Conservation (phyloP, 2,329 filamentous ascomycete species). For the Colletotrichum melonis region DNA sequence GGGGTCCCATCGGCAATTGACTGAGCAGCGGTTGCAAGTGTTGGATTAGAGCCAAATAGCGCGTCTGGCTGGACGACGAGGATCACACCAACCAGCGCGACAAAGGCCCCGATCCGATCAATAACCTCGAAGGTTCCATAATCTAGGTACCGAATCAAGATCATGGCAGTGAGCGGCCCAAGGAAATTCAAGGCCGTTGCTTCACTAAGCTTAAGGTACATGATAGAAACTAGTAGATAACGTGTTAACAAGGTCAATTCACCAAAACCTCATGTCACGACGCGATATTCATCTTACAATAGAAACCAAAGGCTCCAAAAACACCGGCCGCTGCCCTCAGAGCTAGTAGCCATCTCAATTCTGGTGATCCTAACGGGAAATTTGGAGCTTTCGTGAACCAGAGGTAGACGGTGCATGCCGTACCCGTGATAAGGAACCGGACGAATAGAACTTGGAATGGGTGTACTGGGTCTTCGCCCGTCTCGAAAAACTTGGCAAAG, state of each 20-base stretch:
- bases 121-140: constrained; percentile 16
- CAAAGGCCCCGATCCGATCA: constrained; percentile 10
- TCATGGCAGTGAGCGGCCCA: constrained; percentile 23
- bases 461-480: constrained; percentile 17
- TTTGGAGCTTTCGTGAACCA: constrained; percentile 1
- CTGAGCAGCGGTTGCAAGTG: background rate
- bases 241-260: background rate
- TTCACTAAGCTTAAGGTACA: constrained; percentile 29
- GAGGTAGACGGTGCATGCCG: background rate
- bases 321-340: constrained; percentile 19
- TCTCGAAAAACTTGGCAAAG: constrained; percentile 23
- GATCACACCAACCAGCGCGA: constrained; percentile 20
- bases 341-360: constrained; percentile 14
- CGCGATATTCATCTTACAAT: constrained; percentile 6
- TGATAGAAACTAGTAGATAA: constrained; percentile 13
- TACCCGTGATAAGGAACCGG: constrained; percentile 25
- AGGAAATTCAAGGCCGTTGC: constrained; percentile 30
- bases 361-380: background rate
- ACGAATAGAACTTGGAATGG: constrained; percentile 30
- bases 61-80: constrained; percentile 24
- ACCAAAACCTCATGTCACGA: background rate
- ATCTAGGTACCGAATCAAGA: constrained; percentile 20
- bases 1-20: background rate
- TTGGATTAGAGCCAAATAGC: background rate
- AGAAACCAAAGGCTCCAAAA: constrained; percentile 20